A percentile compares a stretch with the other conserved stretches of the same genome.
Conservation (phyloP, 2,329 filamentous ascomycete species). For the Capronia americana region DNA sequence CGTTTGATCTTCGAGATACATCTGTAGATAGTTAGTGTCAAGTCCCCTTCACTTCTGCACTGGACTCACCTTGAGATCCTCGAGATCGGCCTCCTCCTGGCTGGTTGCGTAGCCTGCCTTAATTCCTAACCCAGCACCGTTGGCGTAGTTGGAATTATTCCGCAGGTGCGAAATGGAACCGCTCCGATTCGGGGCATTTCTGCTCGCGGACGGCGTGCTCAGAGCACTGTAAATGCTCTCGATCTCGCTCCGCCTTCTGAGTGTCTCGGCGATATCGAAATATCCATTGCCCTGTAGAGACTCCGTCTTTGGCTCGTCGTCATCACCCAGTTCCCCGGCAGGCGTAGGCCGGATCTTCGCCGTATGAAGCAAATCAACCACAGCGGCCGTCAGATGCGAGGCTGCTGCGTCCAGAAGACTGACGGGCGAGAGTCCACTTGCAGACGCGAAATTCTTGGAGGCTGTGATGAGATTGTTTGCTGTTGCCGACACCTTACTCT, state of each 20-base stretch:
- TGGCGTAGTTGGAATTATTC: conserved; percentile 27
- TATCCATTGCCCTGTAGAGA: conserved; percentile 73
- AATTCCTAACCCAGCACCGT: conserved; percentile 36
- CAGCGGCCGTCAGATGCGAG: conserved; percentile 82
- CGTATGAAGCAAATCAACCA: conserved; percentile 82
- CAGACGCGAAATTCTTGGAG: conserved; percentile 85
- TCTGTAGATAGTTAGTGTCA: conserved; percentile 49
- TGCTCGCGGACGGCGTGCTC: conserved; percentile 65
- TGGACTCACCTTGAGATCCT: conserved; percentile 64
- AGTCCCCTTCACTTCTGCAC: not conserved
- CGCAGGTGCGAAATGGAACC: conserved; percentile 22
- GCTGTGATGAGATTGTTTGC: conserved; percentile 96
- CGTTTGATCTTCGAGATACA: conserved; percentile 83
- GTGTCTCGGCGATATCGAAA: conserved; percentile 64
- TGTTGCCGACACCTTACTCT: conserved; percentile 83
- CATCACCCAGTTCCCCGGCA: conserved; percentile 76
- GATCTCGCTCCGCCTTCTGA: conserved; percentile 62
- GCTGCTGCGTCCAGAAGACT: conserved; percentile 91
- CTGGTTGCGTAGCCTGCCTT: conserved; percentile 49
- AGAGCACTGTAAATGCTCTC: conserved; percentile 78
- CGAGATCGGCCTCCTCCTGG: conserved; percentile 57
- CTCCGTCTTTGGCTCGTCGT: conserved; percentile 67
- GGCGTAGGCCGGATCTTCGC: conserved; percentile 84
- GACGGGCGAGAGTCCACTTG: conserved; percentile 87
- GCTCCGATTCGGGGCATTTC: conserved; percentile 21